Base-by-base conservation (phyloP, 1,284 basidiomycete species). In the Mycosarcoma mackinlayi region DNA sequence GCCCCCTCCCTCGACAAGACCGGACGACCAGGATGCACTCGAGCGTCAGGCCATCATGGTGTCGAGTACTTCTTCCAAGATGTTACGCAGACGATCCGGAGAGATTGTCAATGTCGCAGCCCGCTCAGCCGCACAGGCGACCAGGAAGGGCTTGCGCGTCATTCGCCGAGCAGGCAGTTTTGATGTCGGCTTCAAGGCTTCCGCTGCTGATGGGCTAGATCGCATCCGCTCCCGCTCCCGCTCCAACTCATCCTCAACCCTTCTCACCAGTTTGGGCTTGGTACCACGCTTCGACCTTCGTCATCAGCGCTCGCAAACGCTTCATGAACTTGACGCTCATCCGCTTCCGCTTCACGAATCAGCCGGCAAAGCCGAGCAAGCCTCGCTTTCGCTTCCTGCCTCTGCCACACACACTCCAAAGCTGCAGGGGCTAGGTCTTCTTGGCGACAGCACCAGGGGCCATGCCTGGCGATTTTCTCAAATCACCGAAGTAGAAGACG, bases 151-250 rank as follows among this genome's bases (percentile, higher is more conserved):
- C 18, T 23, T 70, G 30, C 49, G 58, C 21, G 57, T 64, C 41
- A 57, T 70, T 14, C 62, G 67, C 24, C 50, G 61, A 58, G 67
- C 62, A 6, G 67, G 67, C 19, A 65, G 62, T 39, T 70, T 70
- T 27, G 67, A 70, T 34, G 61, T 70, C 37, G 62, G 53, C 13
- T 39, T 38, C 18, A 70, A 53, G 28, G n/a, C 28, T 8, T 54
- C 42, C n/a, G 27, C 30, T 13, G 34, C 51, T 8, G 34, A 28
- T 9, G 27, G 38, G 4, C 50, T 25, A 24, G 31, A 47, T 13
- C 51, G 46, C 34, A 48, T 46, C 16, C 59, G 59, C 11, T 55
- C 62, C 16, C 59, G 59, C 11, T 55, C 62, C 24, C 62, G 62
- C 4, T 70, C 67, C 40, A 65, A 58, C 50, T 70, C 67, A 6